Evolutionary conservation across 805 yeast species (phyloP), one percentile per base, ranked within the genome.

Genomic region (Zygoascus ofunaensis): DNA sequence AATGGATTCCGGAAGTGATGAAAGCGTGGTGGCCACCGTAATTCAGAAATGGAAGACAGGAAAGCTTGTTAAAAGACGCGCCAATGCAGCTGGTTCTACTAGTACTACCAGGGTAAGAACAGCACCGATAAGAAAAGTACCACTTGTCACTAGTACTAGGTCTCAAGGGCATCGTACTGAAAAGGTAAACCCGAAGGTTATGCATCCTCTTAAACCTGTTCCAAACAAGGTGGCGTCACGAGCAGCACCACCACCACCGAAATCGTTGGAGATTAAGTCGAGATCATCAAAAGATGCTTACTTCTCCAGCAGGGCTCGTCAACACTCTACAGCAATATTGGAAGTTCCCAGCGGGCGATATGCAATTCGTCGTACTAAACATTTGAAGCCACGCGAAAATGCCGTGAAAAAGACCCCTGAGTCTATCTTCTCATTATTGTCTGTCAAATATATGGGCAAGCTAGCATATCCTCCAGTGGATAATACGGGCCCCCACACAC

Each of bases 331-430:
- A 14, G 20, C 45, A 4, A 20, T 42, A 7, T 19, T 42, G 20
- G 38, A 42, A 20, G 23, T 26, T 19, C 41, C 39, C 4, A 42
- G 41, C 18, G 45, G 45, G 12, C 17, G 35, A 26, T 42, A 42
- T 42, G 45, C 45, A 12, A 22, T 42, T 24, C 40, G 45, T 14
- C n/a, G 45, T 4, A 26, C 19, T 26, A 33, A 18, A 4, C 18
- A 22, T 18, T 5, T 22, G n/a, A n/a, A n/a, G n/a, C n/a, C n/a
- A n/a, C n/a, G n/a, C n/a, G n/a, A n/a, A n/a, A n/a, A n/a, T n/a
- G n/a, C n/a, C n/a, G n/a, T n/a, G n/a, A n/a, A n/a, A n/a, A n/a
- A n/a, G n/a, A n/a, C n/a, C n/a, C n/a, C n/a, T n/a, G n/a, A n/a
- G n/a, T n/a, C n/a, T n/a, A n/a, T n/a, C n/a, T n/a, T n/a, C n/a